Evolutionary conservation across 1,139 yeast genomes (phyloP), one percentile per base, ranked within the genome.

Genomic region (Geotrichum fermentans): DNA sequence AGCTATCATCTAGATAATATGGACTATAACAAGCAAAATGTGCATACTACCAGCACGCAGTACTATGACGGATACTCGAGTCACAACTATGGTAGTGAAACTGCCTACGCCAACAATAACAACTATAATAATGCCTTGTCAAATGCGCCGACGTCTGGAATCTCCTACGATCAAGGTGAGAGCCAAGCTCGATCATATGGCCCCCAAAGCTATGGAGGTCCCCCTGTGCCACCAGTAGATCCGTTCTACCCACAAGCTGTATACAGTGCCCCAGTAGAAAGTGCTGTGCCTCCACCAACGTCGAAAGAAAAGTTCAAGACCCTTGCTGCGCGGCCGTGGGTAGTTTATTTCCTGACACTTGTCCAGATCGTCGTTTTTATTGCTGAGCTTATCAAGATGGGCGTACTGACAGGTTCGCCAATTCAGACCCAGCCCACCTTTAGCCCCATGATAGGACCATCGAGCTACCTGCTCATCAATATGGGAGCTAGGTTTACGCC

Each of bases 361-460:
- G 73, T 80, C 20, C 88, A 83, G 60, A 61, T 80, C 2, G 65
- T 68, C 8, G 83, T 83, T 16, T 83, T 83, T 59, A 73, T 83
- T n/a, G 83, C 75, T n/a, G 90, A 83, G 62, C 65, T 84, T 41
- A 76, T 72, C 7, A 71, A 69, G 52, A 80, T 80, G 86, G 73
- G 81, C 3, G 58, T 65, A 6, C 67, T 79, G 42, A 83, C 90
- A 0, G 88, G 88, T 1, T 73, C 79, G 4, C 82, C 85, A 1
- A 77, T 83, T 55, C 87, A 80, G 62, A 80, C 87, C 0, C 65
- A 80, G 57, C 92, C 92, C 2, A 75, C 79, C 52, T 82, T 83
- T 68, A 83, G 83, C 61, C 90, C 90, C 8, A 83, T 83, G 90
- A 66, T 83, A 42, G 92, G 92, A 0, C 92, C 92, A n/a, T 81